phyloP scores from a whole-genome alignment of 2,329 filamentous ascomycete genomes.

The Trichoderma harzianum region DNA sequence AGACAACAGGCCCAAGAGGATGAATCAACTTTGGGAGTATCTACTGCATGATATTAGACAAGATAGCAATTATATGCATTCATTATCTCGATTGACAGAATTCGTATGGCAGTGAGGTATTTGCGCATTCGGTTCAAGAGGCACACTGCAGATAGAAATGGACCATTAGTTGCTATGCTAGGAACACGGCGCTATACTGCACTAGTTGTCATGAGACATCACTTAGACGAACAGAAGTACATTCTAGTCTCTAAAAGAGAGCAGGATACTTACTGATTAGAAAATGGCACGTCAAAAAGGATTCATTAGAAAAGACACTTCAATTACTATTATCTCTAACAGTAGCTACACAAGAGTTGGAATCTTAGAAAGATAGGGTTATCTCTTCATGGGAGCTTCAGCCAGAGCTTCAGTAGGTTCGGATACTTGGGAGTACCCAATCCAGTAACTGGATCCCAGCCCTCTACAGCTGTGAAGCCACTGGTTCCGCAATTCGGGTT shows the following conservation, averaged over 20 bases:
- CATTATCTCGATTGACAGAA: not conserved
- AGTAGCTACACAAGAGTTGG: not conserved
- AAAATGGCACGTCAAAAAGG: not conserved
- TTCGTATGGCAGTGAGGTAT: not conserved
- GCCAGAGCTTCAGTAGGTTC: slow-evolving; percentile 15
- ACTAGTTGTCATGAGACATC: not conserved
- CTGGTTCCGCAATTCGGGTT: slow-evolving; percentile 37
- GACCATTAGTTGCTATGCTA: not conserved
- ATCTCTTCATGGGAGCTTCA: not conserved
- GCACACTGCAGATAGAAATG: not conserved
- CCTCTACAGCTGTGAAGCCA: slow-evolving; percentile 17
- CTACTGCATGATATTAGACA: not conserved
- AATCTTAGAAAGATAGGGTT: not conserved
- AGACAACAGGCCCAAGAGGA: not conserved
- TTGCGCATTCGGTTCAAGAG: not conserved
- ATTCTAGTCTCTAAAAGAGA: too few relatives aligned
- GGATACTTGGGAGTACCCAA: slow-evolving; percentile 20
- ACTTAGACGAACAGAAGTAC: too few relatives aligned
- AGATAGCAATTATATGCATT: not conserved
- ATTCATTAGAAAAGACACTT: not conserved
- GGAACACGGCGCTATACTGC: not conserved
- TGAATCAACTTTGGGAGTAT: not conserved
- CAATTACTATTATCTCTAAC: not conserved
- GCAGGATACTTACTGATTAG: not conserved
- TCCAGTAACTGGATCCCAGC: slow-evolving; percentile 20